Percentiles rank a stretch among this genome's conserved stretches.
phyloP scores from a whole-genome alignment of 495 filamentous ascomycete species.

The Niebla homalea region DNA sequence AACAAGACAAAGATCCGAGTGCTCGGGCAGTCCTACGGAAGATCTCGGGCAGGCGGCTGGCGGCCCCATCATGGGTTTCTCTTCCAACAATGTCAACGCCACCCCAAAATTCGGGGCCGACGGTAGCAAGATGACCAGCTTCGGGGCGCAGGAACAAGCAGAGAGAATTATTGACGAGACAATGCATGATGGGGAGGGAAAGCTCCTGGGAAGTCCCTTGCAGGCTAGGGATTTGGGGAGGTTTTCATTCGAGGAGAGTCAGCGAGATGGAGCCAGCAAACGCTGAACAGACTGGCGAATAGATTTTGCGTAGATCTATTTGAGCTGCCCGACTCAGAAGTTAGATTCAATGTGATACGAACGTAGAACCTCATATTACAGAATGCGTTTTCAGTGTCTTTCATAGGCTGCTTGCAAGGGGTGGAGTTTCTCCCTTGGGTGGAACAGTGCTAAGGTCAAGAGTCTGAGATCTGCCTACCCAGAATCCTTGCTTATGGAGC shows the following conservation, averaged over 20 bases:
- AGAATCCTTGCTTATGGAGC: no score
- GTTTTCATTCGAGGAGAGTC: conserved; percentile 6
- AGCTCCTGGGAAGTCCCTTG: not conserved
- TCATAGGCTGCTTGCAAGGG: no score
- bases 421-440: no score
- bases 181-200: not conserved
- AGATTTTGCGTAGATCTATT: no score
- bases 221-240: conserved; percentile 4
- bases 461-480: no score
- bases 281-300: not conserved
- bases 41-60: conserved; percentile 35
- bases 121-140: not conserved
- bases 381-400: no score
- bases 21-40: conserved; percentile 20
- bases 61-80: conserved; percentile 44
- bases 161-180: conserved; percentile 17
- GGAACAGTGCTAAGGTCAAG: no score
- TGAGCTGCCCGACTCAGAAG: no score
- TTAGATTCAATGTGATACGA: no score
- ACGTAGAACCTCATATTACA: no score
- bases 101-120: conserved; percentile 27
- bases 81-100: conserved; percentile 39
- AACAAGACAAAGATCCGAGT: conserved; percentile 4
- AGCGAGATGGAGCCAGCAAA: not conserved
- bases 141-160: conserved; percentile 13